Evolutionary conservation across 2,329 filamentous ascomycete species (phyloP).

Genomic region (Hypoxylon sp.): DNA sequence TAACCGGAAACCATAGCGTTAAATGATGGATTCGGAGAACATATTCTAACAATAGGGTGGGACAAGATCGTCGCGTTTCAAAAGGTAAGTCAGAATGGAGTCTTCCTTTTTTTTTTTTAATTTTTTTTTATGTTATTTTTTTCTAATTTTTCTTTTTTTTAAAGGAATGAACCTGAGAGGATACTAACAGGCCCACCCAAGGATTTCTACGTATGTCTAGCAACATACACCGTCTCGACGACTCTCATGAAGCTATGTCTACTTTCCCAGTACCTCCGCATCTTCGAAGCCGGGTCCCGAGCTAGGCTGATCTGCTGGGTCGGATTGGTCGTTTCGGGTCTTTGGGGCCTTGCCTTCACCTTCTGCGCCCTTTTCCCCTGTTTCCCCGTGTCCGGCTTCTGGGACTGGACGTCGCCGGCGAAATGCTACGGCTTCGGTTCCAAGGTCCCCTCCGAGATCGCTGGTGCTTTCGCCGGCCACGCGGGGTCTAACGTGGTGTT

Average conservation of each 20-base stretch:
- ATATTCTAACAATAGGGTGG: conserved; percentile 40
- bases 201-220: conserved; percentile 52
- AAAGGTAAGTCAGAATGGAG: conserved; percentile 33
- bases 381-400: conserved; percentile 50
- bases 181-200: conserved; percentile 33
- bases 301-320: conserved; percentile 43
- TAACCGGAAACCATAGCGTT: conserved; percentile 33
- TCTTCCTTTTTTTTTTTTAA: not conserved
- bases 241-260: conserved; percentile 55
- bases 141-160: too few relatives aligned
- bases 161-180: too few relatives aligned
- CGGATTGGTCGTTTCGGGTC: conserved; percentile 42
- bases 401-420: conserved; percentile 42
- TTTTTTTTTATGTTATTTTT: too few relatives aligned
- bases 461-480: conserved; percentile 48
- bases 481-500: conserved; percentile 49
- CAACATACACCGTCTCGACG: conserved; percentile 51
- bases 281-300: conserved; percentile 46
- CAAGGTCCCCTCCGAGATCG: conserved; percentile 41
- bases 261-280: conserved; percentile 53
- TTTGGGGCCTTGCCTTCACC: conserved; percentile 50
- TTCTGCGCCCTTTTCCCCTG: conserved; percentile 50
- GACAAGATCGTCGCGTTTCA: conserved; percentile 43
- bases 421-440: conserved; percentile 52
- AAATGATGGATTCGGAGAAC: conserved; percentile 48